Evolutionary conservation across 2,329 filamentous ascomycete species (phyloP), one percentile per base, ranked within the genome.

Genomic region (Sporothrix mexicana): DNA sequence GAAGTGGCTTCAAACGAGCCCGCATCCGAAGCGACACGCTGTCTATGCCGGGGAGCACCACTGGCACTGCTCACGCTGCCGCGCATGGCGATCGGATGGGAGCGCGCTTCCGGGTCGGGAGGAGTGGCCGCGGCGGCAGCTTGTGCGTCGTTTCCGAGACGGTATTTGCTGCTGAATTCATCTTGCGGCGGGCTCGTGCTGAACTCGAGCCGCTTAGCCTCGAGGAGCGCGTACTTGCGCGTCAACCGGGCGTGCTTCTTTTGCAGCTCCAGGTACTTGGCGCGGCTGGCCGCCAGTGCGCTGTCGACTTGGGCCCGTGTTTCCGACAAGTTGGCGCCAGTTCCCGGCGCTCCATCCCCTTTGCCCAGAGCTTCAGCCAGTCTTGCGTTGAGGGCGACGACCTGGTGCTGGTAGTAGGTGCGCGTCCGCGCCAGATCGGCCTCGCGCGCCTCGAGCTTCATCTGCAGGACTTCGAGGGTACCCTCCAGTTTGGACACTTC

Each of bases 401-500:
- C 82, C 74, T 89, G 86, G 5, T 80, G 80, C 72, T 86, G 79
- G 73, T 87, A 87, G n/a, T 83, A 77, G 47, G 79, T 80, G 74
- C 79, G 83, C 41, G 80, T 81, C 68, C 82, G 81, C 69, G 82
- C 79, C 1, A 87, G 78, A 66, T 89, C 86, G n/a, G 78, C 76
- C 61, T 87, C 84, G 23, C 82, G 82, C 6, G 84, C 86, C 57
- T 79, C 81, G 74, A 94, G 81, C 75, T 89, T 86, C 82, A 90
- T 83, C 64, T 85, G 84, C 25, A 92, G 82, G 71, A 86, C 83
- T 75, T 91, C 86, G 7, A 90, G 85, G 69, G 88, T 86, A 72
- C 85, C 87, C 51, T 89, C 85, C 13, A 91, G 85, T 43, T 87
- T 83, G 17, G 88, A 86, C 1, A 89, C 87, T 41, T 87, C 85